Conservation (phyloP, 176 grass and related monocot species). For the Eleusine coracana region DNA sequence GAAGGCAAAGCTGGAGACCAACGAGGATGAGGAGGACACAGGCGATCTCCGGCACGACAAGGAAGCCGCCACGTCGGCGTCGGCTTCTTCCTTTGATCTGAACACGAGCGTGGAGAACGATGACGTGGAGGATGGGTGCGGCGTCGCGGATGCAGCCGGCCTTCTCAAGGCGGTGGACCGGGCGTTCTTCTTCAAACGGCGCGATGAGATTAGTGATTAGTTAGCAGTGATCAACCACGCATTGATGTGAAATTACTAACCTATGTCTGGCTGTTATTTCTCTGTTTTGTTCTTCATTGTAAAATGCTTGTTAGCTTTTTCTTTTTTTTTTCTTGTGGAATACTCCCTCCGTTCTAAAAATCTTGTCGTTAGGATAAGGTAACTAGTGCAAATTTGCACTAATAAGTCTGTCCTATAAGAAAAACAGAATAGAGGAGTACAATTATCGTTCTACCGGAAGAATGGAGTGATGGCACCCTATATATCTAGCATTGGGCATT, state of each 20-base stretch:
- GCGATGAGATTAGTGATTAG: conserved; percentile 38
- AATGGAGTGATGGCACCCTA: background rate
- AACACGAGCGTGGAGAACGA: conserved; percentile 52
- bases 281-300: conserved; percentile 17
- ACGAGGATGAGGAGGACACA: conserved; percentile 32
- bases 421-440: too few species aligned
- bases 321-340: background rate
- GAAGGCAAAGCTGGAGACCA: conserved; percentile 24
- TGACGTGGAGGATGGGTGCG: conserved; percentile 40
- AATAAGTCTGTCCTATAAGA: too few species aligned
- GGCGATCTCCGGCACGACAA: background rate
- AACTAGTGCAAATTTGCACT: too few species aligned
- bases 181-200: conserved; percentile 65
- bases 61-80: background rate
- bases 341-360: too few species aligned
- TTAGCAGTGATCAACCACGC: conserved; percentile 11
- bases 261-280: background rate
- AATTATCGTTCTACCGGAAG: background rate
- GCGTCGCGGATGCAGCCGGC: conserved; percentile 34
- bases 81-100: conserved; percentile 63
- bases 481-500: background rate
- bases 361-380: too few species aligned
- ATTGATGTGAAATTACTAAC: background rate
- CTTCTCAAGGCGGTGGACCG: conserved; percentile 61
- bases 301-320: conserved; percentile 15